phyloP scores from a whole-genome alignment of 2,329 filamentous ascomycete species.

The Calonectria pauciramosa region DNA sequence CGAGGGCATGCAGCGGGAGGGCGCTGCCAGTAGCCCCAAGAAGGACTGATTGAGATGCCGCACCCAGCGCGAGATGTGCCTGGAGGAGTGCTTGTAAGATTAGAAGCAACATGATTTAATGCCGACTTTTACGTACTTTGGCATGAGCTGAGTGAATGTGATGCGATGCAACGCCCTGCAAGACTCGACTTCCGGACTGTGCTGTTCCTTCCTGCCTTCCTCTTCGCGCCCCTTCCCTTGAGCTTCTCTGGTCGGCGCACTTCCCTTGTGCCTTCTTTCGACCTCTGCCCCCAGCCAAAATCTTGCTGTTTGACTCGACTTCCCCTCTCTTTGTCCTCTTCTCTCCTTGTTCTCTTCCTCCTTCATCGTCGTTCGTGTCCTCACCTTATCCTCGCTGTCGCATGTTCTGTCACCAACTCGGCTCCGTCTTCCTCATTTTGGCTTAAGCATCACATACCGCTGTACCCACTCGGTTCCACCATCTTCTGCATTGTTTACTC shows the following conservation, averaged over 20 bases:
- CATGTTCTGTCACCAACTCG: constrained; percentile 28
- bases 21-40: constrained; percentile 62
- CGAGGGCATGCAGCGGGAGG: constrained; percentile 78
- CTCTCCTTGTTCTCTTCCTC: constrained; percentile 7
- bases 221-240: neutral
- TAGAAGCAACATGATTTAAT: neutral
- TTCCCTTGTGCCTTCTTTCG: neutral
- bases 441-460: constrained; percentile 23
- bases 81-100: neutral
- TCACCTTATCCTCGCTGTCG: constrained; percentile 8
- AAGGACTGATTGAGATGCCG: constrained; percentile 31
- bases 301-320: neutral
- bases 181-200: neutral
- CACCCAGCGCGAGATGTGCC: no score
- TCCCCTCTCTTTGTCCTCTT: neutral
- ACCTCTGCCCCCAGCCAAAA: no score
- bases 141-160: neutral
- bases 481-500: neutral
- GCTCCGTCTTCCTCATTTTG: constrained; percentile 1
- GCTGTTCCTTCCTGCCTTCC: neutral
- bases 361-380: constrained; percentile 28
- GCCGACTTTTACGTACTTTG: neutral
- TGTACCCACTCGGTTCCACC: neutral
- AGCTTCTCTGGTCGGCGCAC: neutral
- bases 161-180: neutral